A percentile compares a stretch with the other conserved stretches of the same genome.
These are phyloP conservation scores for Cladochytrium replicatum DNA, from an alignment of 192 early-diverging fungal species.

Conservation along the genomic window DNA sequence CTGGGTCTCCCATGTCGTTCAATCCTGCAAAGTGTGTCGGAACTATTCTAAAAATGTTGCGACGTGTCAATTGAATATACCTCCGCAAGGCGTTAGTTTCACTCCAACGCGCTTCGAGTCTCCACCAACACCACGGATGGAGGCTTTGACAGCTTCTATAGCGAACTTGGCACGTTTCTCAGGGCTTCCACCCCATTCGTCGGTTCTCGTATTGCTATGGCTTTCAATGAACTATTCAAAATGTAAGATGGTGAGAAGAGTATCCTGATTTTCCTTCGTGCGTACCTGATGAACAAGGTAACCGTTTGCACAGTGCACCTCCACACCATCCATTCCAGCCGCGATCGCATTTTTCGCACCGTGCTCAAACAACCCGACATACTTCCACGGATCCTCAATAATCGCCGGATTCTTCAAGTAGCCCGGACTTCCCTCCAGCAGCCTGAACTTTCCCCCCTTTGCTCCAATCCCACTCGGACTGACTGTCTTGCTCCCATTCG, in stretches of 20 bases:
- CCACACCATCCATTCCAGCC: conserved; percentile 61
- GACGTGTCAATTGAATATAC: too few species aligned
- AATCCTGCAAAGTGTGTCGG: too few species aligned
- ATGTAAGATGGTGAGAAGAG: too few species aligned
- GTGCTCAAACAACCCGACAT: conserved; percentile 9
- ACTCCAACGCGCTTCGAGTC: conserved; percentile 13
- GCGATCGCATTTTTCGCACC: conserved; percentile 4
- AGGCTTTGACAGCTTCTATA: conserved; percentile 49
- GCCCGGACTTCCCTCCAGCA: conserved; percentile 11
- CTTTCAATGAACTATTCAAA: conserved; percentile 78
- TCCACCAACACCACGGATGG: conserved; percentile 19
- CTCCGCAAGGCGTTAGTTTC: conserved; percentile 12
- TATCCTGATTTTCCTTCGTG: too few species aligned
- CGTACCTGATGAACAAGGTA: conserved; percentile 73
- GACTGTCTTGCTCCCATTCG: conserved; percentile 3
- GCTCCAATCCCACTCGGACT: conserved; percentile 11
- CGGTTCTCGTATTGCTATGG: conserved; percentile 74
- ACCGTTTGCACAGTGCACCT: conserved; percentile 86
- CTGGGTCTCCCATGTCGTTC: conserved; percentile 24
- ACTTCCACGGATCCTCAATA: conserved; percentile 14
- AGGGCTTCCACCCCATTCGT: conserved; percentile 82
- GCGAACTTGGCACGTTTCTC: conserved; percentile 76
- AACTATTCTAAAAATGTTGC: too few species aligned
- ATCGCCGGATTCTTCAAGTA: conserved; percentile 10
- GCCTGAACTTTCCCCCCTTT: conserved; percentile 15